A percentile compares a stretch with the other conserved stretches of the same genome.
Evolutionary conservation across 495 filamentous ascomycete species (phyloP).

Genomic region (Venustampulla echinocandica): DNA sequence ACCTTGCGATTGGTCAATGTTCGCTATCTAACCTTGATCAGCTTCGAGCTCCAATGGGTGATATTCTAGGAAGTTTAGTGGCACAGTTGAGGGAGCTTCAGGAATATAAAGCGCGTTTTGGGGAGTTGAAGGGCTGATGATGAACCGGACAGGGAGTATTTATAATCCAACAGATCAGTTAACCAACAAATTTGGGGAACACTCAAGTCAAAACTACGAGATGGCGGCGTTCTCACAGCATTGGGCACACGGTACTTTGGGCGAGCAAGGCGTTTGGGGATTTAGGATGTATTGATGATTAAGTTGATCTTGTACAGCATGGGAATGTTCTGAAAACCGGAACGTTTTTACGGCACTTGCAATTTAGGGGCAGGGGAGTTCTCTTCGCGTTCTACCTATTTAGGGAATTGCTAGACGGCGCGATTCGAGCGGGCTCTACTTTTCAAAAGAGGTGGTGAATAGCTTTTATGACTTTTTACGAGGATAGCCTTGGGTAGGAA

Average conservation of each 20-base stretch:
- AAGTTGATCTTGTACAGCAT: neutral
- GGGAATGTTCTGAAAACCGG: neutral
- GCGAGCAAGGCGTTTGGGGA: neutral
- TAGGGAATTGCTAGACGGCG: neutral
- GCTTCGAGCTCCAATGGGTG: conserved; percentile 41
- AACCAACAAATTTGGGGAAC: neutral
- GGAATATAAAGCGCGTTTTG: conserved; percentile 39
- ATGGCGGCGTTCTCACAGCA: neutral
- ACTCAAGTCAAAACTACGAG: neutral
- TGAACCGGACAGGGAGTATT: too few species aligned
- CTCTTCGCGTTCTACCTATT: neutral
- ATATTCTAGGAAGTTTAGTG: conserved; percentile 33
- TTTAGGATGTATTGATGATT: neutral
- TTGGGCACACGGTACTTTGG: conserved; percentile 1
- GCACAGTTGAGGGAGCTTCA: conserved; percentile 37
- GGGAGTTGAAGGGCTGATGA: conserved; percentile 12
- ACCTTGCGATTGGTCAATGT: conserved; percentile 44
- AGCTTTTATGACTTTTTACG: neutral
- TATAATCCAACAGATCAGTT: neutral
- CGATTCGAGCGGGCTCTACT: neutral
- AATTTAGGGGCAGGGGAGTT: too few species aligned
- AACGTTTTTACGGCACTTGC: too few species aligned
- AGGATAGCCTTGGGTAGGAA: neutral
- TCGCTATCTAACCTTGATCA: conserved; percentile 32
- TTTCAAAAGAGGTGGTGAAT: neutral